Evolutionary conservation across 495 filamentous ascomycete genomes (phyloP).

Genomic region (Aspergillus indologenus): DNA sequence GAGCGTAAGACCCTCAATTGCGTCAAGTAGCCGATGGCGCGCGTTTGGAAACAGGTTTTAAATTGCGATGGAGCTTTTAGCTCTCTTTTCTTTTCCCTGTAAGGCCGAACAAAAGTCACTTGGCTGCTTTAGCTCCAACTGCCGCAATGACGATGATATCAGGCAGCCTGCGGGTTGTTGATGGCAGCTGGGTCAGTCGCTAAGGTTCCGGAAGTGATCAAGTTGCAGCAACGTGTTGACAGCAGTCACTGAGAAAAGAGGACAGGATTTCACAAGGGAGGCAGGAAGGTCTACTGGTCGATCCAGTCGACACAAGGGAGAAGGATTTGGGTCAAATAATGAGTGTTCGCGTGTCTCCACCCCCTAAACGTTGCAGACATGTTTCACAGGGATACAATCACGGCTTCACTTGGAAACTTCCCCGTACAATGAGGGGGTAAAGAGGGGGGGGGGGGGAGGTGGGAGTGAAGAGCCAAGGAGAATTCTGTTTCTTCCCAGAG

Average conservation of each 20-base stretch:
- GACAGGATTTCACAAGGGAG: neutral
- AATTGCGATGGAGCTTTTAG: neutral
- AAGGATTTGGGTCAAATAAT: conserved; percentile 10
- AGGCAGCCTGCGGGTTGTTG: neutral
- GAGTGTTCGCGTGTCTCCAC: conserved; percentile 12
- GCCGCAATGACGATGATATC: neutral
- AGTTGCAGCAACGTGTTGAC: neutral
- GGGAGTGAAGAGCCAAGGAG: neutral
- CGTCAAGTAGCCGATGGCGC: neutral
- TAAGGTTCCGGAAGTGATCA: neutral
- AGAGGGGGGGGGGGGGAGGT: conserved; percentile 6
- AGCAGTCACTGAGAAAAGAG: neutral
- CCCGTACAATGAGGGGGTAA: neutral
- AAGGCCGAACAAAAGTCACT: neutral
- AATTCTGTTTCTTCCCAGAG: neutral
- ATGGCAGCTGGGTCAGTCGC: neutral
- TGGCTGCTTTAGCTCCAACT: neutral
- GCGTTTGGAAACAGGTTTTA: neutral
- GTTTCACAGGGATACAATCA: conserved; percentile 23
- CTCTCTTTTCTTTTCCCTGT: neutral
- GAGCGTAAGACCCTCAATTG: neutral
- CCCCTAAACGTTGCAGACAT: conserved; percentile 22
- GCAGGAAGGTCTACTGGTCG: neutral
- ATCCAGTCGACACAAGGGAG: conserved; percentile 5
- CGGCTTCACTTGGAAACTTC: neutral